Evolutionary conservation across 2,329 filamentous ascomycete genomes (phyloP).

Genomic region (Plectosphaerella cucumerina): DNA sequence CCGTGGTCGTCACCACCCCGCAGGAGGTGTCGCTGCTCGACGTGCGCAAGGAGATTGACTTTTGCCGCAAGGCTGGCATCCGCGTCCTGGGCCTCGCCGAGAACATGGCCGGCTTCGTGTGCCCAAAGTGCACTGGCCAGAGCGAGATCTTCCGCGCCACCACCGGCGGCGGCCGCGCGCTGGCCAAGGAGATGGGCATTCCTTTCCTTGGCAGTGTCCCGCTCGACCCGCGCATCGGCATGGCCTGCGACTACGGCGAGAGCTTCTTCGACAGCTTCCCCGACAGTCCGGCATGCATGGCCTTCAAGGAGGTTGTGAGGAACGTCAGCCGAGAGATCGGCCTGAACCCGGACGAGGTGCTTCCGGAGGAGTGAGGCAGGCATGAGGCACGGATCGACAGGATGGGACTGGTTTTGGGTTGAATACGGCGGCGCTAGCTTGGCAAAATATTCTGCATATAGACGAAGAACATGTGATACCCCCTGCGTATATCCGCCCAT

Average conservation of each 20-base stretch:
- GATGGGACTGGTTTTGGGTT: too few species aligned
- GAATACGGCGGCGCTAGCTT: too few species aligned
- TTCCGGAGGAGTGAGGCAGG: constrained; percentile 34
- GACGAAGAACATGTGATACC: background rate
- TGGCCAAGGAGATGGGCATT: constrained; percentile 83
- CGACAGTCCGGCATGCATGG: constrained; percentile 83
- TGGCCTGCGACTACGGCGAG: constrained; percentile 96
- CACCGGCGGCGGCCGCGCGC: constrained; percentile 76
- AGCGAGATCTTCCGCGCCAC: constrained; percentile 87
- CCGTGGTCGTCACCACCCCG: constrained; percentile 88
- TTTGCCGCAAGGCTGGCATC: constrained; percentile 92
- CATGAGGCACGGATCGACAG: background rate
- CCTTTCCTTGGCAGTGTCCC: constrained; percentile 88
- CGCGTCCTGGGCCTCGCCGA: constrained; percentile 84
- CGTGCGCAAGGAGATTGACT: constrained; percentile 96
- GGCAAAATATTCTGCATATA: background rate
- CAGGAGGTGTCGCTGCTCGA: constrained; percentile 92
- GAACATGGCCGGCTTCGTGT: constrained; percentile 98
- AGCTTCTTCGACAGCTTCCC: constrained; percentile 94
- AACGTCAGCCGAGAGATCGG: constrained; percentile 64
- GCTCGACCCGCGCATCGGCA: constrained; percentile 87
- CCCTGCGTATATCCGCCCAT: background rate
- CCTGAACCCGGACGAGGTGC: constrained; percentile 50
- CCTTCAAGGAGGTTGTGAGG: constrained; percentile 76
- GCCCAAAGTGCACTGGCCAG: constrained; percentile 79